Percentiles rank a stretch among this genome's conserved stretches.
Conservation (phyloP, 495 filamentous ascomycete genomes). For the Penicillium odoratum region DNA sequence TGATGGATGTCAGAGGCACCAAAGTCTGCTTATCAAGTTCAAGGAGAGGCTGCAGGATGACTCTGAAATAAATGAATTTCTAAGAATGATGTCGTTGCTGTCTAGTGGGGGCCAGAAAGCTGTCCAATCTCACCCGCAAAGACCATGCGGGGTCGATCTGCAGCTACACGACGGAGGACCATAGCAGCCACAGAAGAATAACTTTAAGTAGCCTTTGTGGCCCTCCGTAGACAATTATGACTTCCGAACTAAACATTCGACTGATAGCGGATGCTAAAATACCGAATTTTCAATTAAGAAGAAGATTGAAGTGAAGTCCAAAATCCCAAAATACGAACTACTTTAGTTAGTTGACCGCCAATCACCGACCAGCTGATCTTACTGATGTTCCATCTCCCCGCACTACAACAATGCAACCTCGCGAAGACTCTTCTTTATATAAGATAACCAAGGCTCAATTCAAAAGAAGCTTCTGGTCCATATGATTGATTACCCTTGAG, state of each 20-base stretch:
- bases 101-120: no score
- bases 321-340: not conserved
- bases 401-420: constrained; percentile 6
- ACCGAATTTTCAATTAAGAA: no score
- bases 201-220: no score
- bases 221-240: no score
- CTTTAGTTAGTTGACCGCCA: constrained; percentile 9
- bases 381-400: constrained; percentile 11
- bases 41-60: not conserved
- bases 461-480: not conserved
- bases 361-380: constrained; percentile 12
- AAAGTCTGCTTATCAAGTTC: not conserved
- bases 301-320: no score
- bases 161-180: no score
- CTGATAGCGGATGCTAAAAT: no score
- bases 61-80: not conserved
- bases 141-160: no score
- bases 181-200: no score
- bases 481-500: not conserved
- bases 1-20: not conserved
- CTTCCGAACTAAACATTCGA: no score
- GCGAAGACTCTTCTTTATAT: not conserved
- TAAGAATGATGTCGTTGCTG: not conserved
- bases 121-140: no score
- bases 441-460: not conserved